These are phyloP conservation scores for Colletotrichum eleusines DNA, from an alignment of 2,329 filamentous ascomycete genomes.

Conservation along the genomic window DNA sequence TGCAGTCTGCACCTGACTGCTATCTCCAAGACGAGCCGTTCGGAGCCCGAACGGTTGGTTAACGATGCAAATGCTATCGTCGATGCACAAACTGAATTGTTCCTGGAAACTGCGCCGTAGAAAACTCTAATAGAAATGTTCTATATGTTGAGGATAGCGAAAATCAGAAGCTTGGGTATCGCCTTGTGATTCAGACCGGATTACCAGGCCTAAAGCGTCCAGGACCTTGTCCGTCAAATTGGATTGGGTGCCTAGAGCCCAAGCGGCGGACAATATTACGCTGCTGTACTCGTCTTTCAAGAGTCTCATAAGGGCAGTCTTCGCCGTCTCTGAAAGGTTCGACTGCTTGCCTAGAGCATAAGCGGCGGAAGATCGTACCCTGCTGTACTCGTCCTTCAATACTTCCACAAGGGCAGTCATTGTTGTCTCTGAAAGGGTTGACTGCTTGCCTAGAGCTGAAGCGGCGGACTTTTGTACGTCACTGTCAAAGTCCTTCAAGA, in stretches of 20 bases:
- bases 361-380: too few relatives aligned
- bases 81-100: constrained; percentile 15
- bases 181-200: not conserved
- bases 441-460: too few relatives aligned
- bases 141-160: constrained; percentile 11
- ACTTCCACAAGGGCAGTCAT: too few relatives aligned
- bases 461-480: too few relatives aligned
- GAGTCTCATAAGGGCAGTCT: not conserved
- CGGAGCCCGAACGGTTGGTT: constrained; percentile 15
- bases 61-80: not conserved
- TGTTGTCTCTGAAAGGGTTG: too few relatives aligned
- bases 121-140: constrained; percentile 5
- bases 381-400: too few relatives aligned
- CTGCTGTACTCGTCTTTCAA: not conserved
- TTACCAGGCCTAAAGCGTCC: not conserved
- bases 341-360: too few relatives aligned
- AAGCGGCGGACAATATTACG: not conserved
- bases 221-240: constrained; percentile 1
- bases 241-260: constrained; percentile 13
- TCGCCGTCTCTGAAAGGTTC: constrained; percentile 14
- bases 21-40: not conserved
- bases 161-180: not conserved
- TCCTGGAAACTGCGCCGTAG: constrained; percentile 5
- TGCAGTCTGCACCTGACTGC: not conserved
- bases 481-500: too few relatives aligned